phyloP scores from a whole-genome alignment of 202 grass and related monocot species.

The Carex sylvatica region DNA sequence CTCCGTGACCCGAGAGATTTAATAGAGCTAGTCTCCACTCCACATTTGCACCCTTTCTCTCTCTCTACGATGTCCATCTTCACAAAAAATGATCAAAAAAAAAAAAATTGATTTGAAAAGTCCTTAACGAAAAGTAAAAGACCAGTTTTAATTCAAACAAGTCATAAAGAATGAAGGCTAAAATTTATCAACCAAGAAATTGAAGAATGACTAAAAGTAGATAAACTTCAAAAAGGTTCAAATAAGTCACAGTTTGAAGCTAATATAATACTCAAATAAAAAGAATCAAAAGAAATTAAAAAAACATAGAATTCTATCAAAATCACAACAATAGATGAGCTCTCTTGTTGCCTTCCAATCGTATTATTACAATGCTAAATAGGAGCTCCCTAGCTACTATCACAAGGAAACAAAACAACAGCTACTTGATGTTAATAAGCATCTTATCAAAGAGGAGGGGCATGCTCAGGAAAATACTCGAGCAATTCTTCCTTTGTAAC shows the following conservation, averaged over 20 bases:
- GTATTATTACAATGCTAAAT: constrained; percentile 14
- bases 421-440: constrained; percentile 82
- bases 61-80: too few relatives aligned
- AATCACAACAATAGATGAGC: not conserved
- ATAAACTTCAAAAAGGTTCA: too few relatives aligned
- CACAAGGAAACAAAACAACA: constrained; percentile 5
- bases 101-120: too few relatives aligned
- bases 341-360: not conserved
- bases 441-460: constrained; percentile 71
- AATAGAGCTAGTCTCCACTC: too few relatives aligned
- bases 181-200: too few relatives aligned
- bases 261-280: not conserved
- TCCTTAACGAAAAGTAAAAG: too few relatives aligned
- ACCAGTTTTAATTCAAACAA: too few relatives aligned
- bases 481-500: constrained; percentile 90
- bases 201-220: too few relatives aligned
- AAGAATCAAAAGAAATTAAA: not conserved
- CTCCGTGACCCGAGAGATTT: too few relatives aligned
- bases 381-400: not conserved
- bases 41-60: too few relatives aligned
- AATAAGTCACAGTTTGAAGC: not conserved
- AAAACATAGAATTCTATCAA: not conserved
- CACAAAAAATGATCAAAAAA: too few relatives aligned
- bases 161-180: too few relatives aligned
- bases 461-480: constrained; percentile 74